Conservation (phyloP, 2,329 filamentous ascomycete species). For the Fusarium fracticaudum region DNA sequence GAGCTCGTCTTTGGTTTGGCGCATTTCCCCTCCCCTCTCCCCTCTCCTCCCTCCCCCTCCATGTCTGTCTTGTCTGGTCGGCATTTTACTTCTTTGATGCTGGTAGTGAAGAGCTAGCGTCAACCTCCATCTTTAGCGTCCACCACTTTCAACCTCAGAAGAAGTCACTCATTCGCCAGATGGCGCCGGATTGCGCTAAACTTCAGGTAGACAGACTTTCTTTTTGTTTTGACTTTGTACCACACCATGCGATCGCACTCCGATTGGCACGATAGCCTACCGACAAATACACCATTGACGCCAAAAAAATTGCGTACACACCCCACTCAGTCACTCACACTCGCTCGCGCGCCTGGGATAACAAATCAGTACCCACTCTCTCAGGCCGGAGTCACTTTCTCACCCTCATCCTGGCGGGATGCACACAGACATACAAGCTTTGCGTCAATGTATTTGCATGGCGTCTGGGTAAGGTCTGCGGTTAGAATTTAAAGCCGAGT, state of each 20-base stretch:
- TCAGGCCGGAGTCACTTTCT: neutral
- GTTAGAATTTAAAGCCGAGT: neutral
- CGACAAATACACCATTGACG: constrained; percentile 29
- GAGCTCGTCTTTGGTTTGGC: too few species aligned
- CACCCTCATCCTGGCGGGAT: neutral
- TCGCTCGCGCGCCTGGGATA: neutral
- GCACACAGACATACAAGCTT: neutral
- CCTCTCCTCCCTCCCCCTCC: neutral
- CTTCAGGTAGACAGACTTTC: constrained; percentile 20
- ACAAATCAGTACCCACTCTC: constrained; percentile 24
- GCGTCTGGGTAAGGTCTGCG: neutral
- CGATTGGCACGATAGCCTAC: constrained; percentile 48
- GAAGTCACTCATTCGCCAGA: constrained; percentile 16
- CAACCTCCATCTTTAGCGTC: constrained; percentile 23
- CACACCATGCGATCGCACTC: constrained; percentile 45
- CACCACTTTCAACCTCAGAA: constrained; percentile 9
- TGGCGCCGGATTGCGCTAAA: constrained; percentile 1
- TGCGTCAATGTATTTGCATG: neutral
- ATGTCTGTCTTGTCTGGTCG: neutral
- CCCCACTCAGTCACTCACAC: constrained; percentile 1
- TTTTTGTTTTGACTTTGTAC: constrained; percentile 39
- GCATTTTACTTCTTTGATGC: constrained; percentile 32
- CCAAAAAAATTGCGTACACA: constrained; percentile 35
- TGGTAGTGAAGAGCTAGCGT: constrained; percentile 31
- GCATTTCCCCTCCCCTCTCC: too few species aligned